Evolutionary conservation across 176 grass and related monocot genomes (phyloP).

Genomic region (Cocos nucifera): DNA sequence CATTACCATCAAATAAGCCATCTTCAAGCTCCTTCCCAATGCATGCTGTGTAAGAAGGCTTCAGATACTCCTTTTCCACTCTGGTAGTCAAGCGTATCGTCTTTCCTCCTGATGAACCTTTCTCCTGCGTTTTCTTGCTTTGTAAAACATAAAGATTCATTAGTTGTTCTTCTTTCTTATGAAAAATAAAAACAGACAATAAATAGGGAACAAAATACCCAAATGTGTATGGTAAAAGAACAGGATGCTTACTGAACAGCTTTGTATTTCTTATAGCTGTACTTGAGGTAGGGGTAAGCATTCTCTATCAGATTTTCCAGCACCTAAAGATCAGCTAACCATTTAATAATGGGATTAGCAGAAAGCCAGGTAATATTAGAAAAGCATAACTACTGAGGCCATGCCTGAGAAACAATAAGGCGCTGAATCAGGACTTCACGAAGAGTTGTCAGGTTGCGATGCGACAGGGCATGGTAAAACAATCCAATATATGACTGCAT

Average conservation of each 20-base stretch:
- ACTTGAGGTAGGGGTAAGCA: conserved; percentile 65
- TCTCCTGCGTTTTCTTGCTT: conserved; percentile 93
- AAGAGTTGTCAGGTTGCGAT: conserved; percentile 68
- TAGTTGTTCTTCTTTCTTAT: neutral
- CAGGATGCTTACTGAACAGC: conserved; percentile 78
- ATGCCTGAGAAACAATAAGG: conserved; percentile 89
- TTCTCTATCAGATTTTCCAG: conserved; percentile 95
- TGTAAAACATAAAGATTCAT: conserved; percentile 10
- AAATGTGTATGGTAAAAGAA: neutral
- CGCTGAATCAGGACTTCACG: conserved; percentile 85
- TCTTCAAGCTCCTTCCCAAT: conserved; percentile 89
- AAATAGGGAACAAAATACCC: neutral
- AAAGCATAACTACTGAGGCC: conserved; percentile 10
- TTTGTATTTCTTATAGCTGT: conserved; percentile 95
- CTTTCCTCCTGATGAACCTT: conserved; percentile 58
- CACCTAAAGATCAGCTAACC: conserved; percentile 32
- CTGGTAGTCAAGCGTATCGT: conserved; percentile 54
- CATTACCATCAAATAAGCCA: conserved; percentile 95
- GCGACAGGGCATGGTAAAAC: conserved; percentile 79
- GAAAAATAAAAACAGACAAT: neutral
- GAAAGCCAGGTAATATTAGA: neutral
- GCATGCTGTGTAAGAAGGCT: conserved; percentile 79
- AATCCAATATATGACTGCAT: conserved; percentile 98
- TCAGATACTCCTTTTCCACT: conserved; percentile 96
- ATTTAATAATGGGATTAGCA: neutral